phyloP scores from a whole-genome alignment of 2,329 filamentous ascomycete genomes.

The Pseudogymnoascus sp. region DNA sequence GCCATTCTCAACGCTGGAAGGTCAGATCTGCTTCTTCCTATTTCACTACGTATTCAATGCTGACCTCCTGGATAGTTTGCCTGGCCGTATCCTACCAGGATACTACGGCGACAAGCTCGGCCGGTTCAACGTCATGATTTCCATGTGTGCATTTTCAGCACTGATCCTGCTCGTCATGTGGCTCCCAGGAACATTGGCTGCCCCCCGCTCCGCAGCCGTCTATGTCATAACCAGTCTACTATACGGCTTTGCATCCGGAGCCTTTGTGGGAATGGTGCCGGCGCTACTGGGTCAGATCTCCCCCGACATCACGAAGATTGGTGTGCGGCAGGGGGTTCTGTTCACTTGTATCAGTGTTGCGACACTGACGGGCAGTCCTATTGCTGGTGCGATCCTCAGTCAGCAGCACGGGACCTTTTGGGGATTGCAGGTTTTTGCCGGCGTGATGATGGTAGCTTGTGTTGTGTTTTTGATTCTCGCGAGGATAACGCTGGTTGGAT shows the following conservation, averaged over 20 bases:
- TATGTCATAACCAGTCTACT: slow-evolving; percentile 52
- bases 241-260: slow-evolving; percentile 58
- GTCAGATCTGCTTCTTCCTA: neutral
- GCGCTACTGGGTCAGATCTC: slow-evolving; percentile 62
- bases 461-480: neutral
- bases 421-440: slow-evolving; percentile 56
- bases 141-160: slow-evolving; percentile 8
- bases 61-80: slow-evolving; percentile 30
- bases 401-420: slow-evolving; percentile 38
- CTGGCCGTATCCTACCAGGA: slow-evolving; percentile 46
- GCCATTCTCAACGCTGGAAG: slow-evolving; percentile 41
- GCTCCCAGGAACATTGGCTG: slow-evolving; percentile 46
- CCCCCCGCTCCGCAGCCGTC: slow-evolving; percentile 33
- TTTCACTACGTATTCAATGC: neutral
- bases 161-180: slow-evolving; percentile 49
- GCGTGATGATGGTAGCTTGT: slow-evolving; percentile 30
- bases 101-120: slow-evolving; percentile 45
- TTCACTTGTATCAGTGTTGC: slow-evolving; percentile 56
- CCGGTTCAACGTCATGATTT: slow-evolving; percentile 37
- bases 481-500: neutral
- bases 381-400: slow-evolving; percentile 52
- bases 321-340: slow-evolving; percentile 55
- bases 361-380: slow-evolving; percentile 56
- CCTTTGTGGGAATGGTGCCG: slow-evolving; percentile 33
- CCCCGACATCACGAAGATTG: slow-evolving; percentile 54